Percentiles rank a stretch among this genome's conserved stretches.
phyloP scores from a whole-genome alignment of 768 basidiomycete genomes.

The Amanita thiersii region DNA sequence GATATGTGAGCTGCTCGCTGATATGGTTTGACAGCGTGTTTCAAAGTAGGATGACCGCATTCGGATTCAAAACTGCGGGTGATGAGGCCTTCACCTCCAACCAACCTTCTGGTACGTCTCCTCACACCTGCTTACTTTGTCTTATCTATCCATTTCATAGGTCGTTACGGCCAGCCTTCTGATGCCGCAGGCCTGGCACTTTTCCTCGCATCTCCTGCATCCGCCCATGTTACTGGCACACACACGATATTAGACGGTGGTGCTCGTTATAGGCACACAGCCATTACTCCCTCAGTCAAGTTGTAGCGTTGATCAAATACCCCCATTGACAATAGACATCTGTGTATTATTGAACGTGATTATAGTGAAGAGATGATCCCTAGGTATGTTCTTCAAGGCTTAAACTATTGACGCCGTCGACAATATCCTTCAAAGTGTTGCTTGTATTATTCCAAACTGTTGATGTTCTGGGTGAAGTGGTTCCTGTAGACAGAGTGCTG shows the following conservation, averaged over 20 bases:
- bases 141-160: constrained; percentile 22
- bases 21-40: constrained; percentile 41
- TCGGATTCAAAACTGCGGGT: constrained; percentile 47
- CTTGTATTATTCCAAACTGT: constrained; percentile 1
- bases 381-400: not conserved
- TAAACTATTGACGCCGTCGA: not conserved
- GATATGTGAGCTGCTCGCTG: constrained; percentile 6
- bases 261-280: constrained; percentile 23
- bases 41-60: constrained; percentile 82
- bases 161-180: constrained; percentile 53
- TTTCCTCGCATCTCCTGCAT: constrained; percentile 64
- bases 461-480: constrained; percentile 3
- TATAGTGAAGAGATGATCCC: not conserved
- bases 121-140: not conserved
- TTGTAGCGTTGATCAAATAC: constrained; percentile 16
- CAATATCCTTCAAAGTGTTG: constrained; percentile 1
- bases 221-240: constrained; percentile 66
- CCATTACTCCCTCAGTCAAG: constrained; percentile 23
- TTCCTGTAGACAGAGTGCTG: not conserved
- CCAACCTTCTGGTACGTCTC: constrained; percentile 57
- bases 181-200: constrained; percentile 69
- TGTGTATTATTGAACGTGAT: constrained; percentile 1
- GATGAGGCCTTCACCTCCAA: constrained; percentile 39
- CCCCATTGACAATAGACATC: not conserved
- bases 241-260: constrained; percentile 73